Evolutionary conservation across 805 yeast species (phyloP).

Genomic region (Wickerhamiella siamensis): DNA sequence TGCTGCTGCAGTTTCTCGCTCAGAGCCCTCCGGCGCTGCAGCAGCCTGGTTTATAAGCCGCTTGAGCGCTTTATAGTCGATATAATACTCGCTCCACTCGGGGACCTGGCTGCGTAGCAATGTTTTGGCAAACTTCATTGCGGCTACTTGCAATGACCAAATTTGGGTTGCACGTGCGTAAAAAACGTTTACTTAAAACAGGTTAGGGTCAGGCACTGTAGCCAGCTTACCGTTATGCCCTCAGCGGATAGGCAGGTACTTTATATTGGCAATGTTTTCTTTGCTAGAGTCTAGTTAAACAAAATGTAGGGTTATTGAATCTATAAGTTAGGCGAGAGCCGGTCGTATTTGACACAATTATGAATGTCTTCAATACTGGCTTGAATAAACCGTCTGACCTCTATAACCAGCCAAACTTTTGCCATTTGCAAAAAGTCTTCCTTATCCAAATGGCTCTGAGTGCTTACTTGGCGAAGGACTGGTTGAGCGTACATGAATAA

Average conservation of each 20-base stretch:
- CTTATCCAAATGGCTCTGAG: slow-evolving; percentile 29
- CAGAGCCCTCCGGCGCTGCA: slow-evolving; percentile 20
- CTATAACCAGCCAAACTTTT: slow-evolving; percentile 82
- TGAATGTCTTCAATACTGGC: slow-evolving; percentile 63
- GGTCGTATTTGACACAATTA: slow-evolving; percentile 46
- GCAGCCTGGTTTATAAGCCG: slow-evolving; percentile 58
- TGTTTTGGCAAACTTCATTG: slow-evolving; percentile 24
- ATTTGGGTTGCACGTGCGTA: no score
- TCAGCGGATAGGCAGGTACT: no score
- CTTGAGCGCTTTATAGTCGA: slow-evolving; percentile 76
- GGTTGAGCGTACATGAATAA: slow-evolving; percentile 89
- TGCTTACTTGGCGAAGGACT: slow-evolving; percentile 54
- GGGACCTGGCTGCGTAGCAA: slow-evolving; percentile 78
- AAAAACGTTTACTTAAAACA: no score
- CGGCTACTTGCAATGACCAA: no score
- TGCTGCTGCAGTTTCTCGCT: slow-evolving; percentile 3
- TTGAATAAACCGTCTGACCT: slow-evolving; percentile 70
- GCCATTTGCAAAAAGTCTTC: slow-evolving; percentile 59
- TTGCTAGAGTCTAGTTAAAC: not conserved
- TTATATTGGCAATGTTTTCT: no score
- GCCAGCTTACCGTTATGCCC: no score
- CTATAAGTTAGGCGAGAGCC: slow-evolving; percentile 49
- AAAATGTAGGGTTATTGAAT: not conserved
- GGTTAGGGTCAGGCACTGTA: no score
- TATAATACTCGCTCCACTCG: slow-evolving; percentile 72